phyloP scores from a whole-genome alignment of 805 yeast genomes.

The Suhomyces faveliae region DNA sequence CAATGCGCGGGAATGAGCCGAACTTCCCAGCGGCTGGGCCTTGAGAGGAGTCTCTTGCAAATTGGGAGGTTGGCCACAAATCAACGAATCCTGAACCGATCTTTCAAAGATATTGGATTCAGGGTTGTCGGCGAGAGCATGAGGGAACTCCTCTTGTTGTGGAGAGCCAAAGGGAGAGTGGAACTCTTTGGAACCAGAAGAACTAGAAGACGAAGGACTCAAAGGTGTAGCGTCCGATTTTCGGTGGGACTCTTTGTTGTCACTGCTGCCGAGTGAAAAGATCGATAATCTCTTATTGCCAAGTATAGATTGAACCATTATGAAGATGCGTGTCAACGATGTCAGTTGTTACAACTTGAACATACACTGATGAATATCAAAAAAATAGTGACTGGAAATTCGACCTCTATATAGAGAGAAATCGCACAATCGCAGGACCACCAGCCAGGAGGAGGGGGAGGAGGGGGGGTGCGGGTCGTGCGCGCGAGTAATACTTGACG shows the following conservation, averaged over 20 bases:
- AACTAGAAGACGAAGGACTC: conserved; percentile 1
- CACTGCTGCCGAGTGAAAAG: conserved; percentile 22
- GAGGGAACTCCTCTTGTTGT: conserved; percentile 10
- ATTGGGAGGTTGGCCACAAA: conserved; percentile 11
- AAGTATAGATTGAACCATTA: not conserved
- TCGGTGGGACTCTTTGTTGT: conserved; percentile 4
- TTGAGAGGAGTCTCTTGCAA: conserved; percentile 9
- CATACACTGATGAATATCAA: not conserved
- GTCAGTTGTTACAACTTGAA: not conserved
- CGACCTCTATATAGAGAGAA: conserved; percentile 3
- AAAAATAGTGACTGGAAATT: conserved; percentile 1
- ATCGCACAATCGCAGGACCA: not conserved
- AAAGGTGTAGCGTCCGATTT: not conserved
- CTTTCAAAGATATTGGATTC: conserved; percentile 39
- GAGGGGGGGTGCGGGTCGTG: conserved; percentile 6
- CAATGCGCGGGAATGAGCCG: conserved; percentile 3
- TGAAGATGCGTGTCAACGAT: not conserved
- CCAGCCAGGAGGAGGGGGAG: not conserved
- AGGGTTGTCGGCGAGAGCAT: conserved; percentile 18
- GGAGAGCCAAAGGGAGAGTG: conserved; percentile 4
- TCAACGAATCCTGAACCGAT: conserved; percentile 36
- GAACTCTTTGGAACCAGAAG: conserved; percentile 2
- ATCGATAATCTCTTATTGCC: conserved; percentile 22
- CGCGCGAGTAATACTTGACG: not conserved
- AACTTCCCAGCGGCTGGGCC: not conserved